Evolutionary conservation across 2,329 filamentous ascomycete species (phyloP).

Genomic region (Alternaria triticimaculans): DNA sequence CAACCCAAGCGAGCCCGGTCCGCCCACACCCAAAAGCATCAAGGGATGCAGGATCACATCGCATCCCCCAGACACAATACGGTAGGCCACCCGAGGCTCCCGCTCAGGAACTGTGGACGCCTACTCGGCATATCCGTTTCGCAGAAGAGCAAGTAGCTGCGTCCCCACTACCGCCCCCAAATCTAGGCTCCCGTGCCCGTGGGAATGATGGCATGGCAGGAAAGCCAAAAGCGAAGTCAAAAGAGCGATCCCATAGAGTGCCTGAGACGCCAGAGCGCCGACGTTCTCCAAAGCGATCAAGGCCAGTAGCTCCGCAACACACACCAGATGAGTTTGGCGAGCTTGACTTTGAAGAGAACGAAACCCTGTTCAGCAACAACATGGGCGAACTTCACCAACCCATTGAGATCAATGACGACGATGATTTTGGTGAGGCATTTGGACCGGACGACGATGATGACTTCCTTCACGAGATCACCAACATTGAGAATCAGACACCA

Average conservation of each 20-base stretch:
- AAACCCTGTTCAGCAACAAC: slow-evolving; percentile 17
- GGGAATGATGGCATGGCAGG: background rate
- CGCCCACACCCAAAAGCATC: slow-evolving; percentile 17
- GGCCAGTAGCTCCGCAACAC: background rate
- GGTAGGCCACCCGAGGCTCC: slow-evolving; percentile 40
- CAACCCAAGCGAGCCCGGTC: slow-evolving; percentile 39
- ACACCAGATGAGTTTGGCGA: slow-evolving; percentile 33
- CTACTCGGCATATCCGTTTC: slow-evolving; percentile 35
- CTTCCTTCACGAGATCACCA: slow-evolving; percentile 50
- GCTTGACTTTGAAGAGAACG: slow-evolving; percentile 35
- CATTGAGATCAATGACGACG: slow-evolving; percentile 17
- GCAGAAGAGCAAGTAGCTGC: slow-evolving; percentile 23
- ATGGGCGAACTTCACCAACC: slow-evolving; percentile 18
- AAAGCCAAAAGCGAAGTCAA: slow-evolving; percentile 1
- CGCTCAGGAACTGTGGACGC: slow-evolving; percentile 36
- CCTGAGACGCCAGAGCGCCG: slow-evolving; percentile 33
- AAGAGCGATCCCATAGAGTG: slow-evolving; percentile 27
- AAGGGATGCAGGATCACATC: slow-evolving; percentile 15
- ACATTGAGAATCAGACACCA: slow-evolving; percentile 50
- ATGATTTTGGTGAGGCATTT: slow-evolving; percentile 36
- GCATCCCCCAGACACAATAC: slow-evolving; percentile 44
- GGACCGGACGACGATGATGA: slow-evolving; percentile 41
- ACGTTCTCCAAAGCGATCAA: slow-evolving; percentile 16
- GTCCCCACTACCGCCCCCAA: slow-evolving; percentile 20
- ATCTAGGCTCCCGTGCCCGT: slow-evolving; percentile 6